phyloP scores from a whole-genome alignment of 1,284 basidiomycete genomes.

The Kalmanozyma brasiliensis region DNA sequence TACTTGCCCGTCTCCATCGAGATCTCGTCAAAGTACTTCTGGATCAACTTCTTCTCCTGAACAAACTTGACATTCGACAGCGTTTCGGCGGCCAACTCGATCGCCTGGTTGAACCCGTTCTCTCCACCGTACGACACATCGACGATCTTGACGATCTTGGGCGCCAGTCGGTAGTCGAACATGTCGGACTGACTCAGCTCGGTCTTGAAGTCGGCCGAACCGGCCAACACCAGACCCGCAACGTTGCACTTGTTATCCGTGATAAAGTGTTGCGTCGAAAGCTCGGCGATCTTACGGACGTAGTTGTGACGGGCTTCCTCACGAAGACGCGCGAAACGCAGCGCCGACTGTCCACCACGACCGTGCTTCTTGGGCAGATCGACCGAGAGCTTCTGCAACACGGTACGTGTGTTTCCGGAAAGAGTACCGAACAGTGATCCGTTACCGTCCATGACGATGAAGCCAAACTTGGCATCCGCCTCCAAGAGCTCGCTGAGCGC shows the following conservation, averaged over 20 bases:
- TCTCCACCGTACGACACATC: slow-evolving; percentile 99
- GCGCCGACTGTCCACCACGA: slow-evolving; percentile 98
- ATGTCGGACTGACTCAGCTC: slow-evolving; percentile 95
- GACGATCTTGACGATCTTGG: slow-evolving; percentile 79
- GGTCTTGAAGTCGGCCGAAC: slow-evolving; percentile 98
- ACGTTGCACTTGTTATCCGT: slow-evolving; percentile 99
- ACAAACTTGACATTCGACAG: slow-evolving; percentile 99
- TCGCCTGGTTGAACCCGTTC: slow-evolving; percentile 98
- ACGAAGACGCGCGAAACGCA: slow-evolving; percentile 99
- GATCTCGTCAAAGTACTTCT: slow-evolving; percentile 99
- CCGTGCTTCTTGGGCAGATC: slow-evolving; percentile 99
- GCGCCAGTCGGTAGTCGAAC: slow-evolving; percentile 84
- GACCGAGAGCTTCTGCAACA: slow-evolving; percentile 98
- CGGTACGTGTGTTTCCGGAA: slow-evolving; percentile 94
- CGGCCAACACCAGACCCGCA: slow-evolving; percentile 94
- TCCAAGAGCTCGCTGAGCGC: slow-evolving; percentile 95
- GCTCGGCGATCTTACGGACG: slow-evolving; percentile 97
- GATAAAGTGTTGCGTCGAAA: slow-evolving; percentile 97
- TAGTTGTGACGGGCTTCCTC: slow-evolving; percentile 99
- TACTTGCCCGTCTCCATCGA: slow-evolving; percentile 96
- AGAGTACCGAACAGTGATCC: slow-evolving; percentile 95
- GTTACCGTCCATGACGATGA: slow-evolving; percentile 99
- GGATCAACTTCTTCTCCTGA: slow-evolving; percentile 87
- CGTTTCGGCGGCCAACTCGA: slow-evolving; percentile 94
- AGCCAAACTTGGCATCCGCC: slow-evolving; percentile 96